Base-by-base conservation (phyloP, 441 rosid genomes). In the Metrosideros polymorpha region DNA sequence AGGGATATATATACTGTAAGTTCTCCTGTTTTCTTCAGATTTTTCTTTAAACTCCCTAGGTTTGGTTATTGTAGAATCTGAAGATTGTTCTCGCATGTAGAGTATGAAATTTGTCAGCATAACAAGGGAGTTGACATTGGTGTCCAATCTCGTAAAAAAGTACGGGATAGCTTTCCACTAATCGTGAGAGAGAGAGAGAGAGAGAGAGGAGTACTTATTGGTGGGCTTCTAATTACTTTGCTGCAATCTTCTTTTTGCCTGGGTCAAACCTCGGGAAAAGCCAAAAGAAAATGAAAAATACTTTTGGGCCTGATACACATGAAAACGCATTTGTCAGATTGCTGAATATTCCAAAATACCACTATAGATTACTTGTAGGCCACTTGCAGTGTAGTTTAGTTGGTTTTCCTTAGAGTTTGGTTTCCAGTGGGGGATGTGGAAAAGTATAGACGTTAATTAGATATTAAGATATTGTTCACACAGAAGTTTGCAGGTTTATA, bases 1-100 rank as follows among this genome's bases (percentile, higher is more conserved):
- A 96, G 99, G 87, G 99, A 98, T 89, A 96, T 96, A 84, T 96
- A 96, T 92, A 96, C 99, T 79, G 98, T 95, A 91, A 93, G 98
- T 89, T 84, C 39, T 43, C 29, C 19, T 45, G 35, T 55, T 54
- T 57, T 47, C 32, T 84, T 14, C 14, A 24, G 50, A 59, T 35
- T 22, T 27, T 79, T 79, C 9, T 56, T 66, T 43, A 19, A 49
- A 66, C 7, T 66, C 79, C 14, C 24, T 35, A 9, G 0, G n/a
- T 0, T 66, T 66, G 77, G 43, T 66, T 66, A 27, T 10, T 56
- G 61, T 12, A 12, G 61, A 56, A 56, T 56, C 30, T 27, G 30
- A 56, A 27, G 61, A 27, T 56, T 24, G 57, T 54, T 27, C 14
- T 56, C 2, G 14, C 27, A 25, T 27, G 10, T 24, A 24, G 47